These are phyloP conservation scores for Ceratorhiza oryzae-sativae DNA, from an alignment of 1,284 basidiomycete species.

Conservation along the genomic window DNA sequence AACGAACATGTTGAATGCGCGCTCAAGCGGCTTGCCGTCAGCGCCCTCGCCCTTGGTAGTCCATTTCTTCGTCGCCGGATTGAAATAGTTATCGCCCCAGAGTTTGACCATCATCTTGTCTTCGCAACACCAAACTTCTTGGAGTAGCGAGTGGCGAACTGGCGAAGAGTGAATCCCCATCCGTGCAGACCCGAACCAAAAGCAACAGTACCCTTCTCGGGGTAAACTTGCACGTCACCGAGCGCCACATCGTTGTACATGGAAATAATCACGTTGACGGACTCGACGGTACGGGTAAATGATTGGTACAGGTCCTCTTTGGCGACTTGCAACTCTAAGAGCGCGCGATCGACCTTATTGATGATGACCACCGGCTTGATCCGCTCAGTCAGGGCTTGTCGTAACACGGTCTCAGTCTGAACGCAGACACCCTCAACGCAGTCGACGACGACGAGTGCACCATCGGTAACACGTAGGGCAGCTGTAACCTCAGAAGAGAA, in stretches of 20 bases:
- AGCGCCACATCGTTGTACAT: slow-evolving; percentile 95
- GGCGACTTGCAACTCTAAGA: slow-evolving; percentile 96
- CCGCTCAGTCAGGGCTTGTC: slow-evolving; percentile 96
- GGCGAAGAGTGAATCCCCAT: slow-evolving; percentile 99
- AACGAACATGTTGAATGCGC: slow-evolving; percentile 95
- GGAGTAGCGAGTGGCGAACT: slow-evolving; percentile 94
- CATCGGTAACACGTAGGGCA: slow-evolving; percentile 99
- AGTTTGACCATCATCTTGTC: slow-evolving; percentile 98
- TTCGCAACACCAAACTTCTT: slow-evolving; percentile 99
- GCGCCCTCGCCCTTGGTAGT: slow-evolving; percentile 77
- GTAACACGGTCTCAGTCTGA: slow-evolving; percentile 99
- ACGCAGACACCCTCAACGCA: slow-evolving; percentile 99
- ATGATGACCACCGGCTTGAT: slow-evolving; percentile 99
- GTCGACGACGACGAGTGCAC: slow-evolving; percentile 98
- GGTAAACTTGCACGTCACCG: slow-evolving; percentile 99
- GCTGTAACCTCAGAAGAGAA: slow-evolving; percentile 99
- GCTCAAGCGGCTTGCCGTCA: slow-evolving; percentile 90
- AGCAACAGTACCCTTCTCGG: slow-evolving; percentile 97
- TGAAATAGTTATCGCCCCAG: slow-evolving; percentile 99
- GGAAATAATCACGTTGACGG: slow-evolving; percentile 98
- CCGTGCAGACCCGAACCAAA: slow-evolving; percentile 99
- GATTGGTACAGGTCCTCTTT: slow-evolving; percentile 99
- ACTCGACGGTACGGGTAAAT: slow-evolving; percentile 97
- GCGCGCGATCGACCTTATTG: slow-evolving; percentile 99
- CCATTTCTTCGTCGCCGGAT: slow-evolving; percentile 98